A percentile compares a stretch with the other conserved stretches of the same genome.
Conservation (phyloP, 169 alveolate species). For the Amoebophrya sp. region DNA sequence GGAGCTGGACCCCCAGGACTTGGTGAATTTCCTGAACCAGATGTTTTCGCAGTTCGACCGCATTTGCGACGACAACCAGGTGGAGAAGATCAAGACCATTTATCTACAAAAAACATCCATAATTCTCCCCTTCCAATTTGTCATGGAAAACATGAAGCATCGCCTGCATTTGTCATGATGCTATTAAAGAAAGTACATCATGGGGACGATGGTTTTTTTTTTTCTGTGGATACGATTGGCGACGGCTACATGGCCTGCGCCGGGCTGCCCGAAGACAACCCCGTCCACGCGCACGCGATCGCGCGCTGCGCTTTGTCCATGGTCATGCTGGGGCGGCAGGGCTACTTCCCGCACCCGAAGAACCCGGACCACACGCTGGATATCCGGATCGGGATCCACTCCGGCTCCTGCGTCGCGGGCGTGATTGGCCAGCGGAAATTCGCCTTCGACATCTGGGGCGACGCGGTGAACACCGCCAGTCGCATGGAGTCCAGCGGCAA, state of each 20-base stretch:
- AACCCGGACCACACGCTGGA: not conserved
- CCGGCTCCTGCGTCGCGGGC: slow-evolving; percentile 36
- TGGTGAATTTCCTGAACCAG: slow-evolving; percentile 20
- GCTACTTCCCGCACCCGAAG: not conserved
- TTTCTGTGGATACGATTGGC: too few relatives aligned
- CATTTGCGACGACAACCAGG: slow-evolving; percentile 14
- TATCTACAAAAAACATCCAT: too few relatives aligned
- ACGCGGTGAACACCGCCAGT: slow-evolving; percentile 23
- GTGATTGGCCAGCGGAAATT: slow-evolving; percentile 33
- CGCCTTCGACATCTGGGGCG: slow-evolving; percentile 35
- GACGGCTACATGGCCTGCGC: slow-evolving; percentile 34
- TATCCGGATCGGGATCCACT: slow-evolving; percentile 28
- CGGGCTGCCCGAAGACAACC: slow-evolving; percentile 32
- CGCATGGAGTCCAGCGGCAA: slow-evolving; percentile 37
- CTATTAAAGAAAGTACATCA: too few relatives aligned
- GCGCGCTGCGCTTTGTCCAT: slow-evolving; percentile 31
- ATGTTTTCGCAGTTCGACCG: slow-evolving; percentile 26
- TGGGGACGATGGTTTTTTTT: too few relatives aligned
- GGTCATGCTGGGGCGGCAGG: not conserved
- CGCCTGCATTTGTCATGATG: too few relatives aligned
- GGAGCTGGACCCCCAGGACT: slow-evolving; percentile 6
- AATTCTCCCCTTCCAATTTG: too few relatives aligned
- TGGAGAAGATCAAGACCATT: slow-evolving; percentile 36
- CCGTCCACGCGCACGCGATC: slow-evolving; percentile 30
- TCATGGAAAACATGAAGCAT: too few relatives aligned